phyloP scores from a whole-genome alignment of 768 basidiomycete species.

The Boletus rubescentipes region DNA sequence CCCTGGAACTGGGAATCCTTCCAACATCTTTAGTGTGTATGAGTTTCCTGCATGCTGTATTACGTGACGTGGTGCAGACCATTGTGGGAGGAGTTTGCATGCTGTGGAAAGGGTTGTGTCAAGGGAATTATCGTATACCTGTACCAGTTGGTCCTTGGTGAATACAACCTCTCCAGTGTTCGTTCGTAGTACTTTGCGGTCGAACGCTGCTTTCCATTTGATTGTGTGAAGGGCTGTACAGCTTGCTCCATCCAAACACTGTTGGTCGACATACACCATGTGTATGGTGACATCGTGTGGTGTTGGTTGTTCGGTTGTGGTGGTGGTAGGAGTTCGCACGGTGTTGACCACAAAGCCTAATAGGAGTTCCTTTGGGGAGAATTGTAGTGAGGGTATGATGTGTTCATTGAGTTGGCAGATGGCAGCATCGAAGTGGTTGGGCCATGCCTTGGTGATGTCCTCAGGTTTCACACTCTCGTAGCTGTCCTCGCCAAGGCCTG shows the following conservation, averaged over 20 bases:
- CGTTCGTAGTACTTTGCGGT: conserved; percentile 5
- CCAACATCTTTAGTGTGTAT: no score
- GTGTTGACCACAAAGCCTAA: no score
- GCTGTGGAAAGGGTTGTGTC: conserved; percentile 25
- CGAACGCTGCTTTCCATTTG: conserved; percentile 27
- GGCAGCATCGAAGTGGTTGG: no score
- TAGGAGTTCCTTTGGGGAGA: no score
- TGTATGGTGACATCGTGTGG: not conserved
- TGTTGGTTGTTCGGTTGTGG: no score
- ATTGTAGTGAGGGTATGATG: no score
- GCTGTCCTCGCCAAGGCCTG: no score
- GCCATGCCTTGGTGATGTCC: no score
- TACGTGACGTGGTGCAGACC: conserved; percentile 29
- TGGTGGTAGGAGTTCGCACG: no score
- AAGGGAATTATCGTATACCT: conserved; percentile 28
- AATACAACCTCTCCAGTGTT: conserved; percentile 15
- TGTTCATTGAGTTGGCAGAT: no score
- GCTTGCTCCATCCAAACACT: not conserved
- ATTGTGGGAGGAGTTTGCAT: conserved; percentile 33
- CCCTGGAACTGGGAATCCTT: no score
- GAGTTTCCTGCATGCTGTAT: not conserved
- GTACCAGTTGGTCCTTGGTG: conserved; percentile 29
- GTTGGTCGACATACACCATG: not conserved
- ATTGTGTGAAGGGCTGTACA: conserved; percentile 12
- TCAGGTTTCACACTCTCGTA: no score